These are phyloP conservation scores for Neospora caninum DNA, from an alignment of 169 alveolate species.

Conservation along the genomic window DNA sequence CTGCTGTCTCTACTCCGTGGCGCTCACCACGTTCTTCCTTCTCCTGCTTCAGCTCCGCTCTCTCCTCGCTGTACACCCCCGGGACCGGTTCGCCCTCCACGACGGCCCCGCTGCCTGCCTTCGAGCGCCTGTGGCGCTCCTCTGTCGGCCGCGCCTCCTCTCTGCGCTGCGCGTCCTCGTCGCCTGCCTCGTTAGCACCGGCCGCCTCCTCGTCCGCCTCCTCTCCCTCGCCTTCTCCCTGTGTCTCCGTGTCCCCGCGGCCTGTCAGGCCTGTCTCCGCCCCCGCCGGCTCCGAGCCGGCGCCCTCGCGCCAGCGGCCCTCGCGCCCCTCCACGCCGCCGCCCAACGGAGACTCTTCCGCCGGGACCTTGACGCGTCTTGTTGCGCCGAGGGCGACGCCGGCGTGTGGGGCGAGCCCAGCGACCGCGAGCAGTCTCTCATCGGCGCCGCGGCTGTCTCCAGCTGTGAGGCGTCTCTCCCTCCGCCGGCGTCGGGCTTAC, in stretches of 20 bases:
- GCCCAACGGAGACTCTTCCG: not conserved
- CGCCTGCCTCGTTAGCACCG: not conserved
- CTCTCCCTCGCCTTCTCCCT: not conserved
- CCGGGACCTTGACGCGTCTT: not conserved
- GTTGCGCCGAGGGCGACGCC: not conserved
- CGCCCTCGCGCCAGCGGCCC: not conserved
- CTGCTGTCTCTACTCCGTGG: not conserved
- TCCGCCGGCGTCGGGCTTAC: not conserved
- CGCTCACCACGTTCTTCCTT: not conserved
- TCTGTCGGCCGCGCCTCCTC: not conserved
- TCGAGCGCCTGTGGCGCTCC: not conserved
- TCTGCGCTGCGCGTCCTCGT: not conserved
- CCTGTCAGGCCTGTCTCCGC: too few species aligned
- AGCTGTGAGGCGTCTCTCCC: too few species aligned
- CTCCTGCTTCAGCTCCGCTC: conserved; percentile 21
- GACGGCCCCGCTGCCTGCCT: not conserved
- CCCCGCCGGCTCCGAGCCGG: not conserved
- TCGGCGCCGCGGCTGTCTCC: too few species aligned
- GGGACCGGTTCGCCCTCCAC: not conserved
- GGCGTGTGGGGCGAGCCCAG: not conserved
- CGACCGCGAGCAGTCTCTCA: not conserved
- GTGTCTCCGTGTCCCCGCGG: too few species aligned
- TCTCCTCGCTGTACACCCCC: not conserved
- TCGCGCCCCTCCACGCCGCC: not conserved
- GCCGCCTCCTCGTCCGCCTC: not conserved